These are phyloP conservation scores for Dissoconium aciculare DNA, from an alignment of 2,329 filamentous ascomycete species.

Conservation along the genomic window DNA sequence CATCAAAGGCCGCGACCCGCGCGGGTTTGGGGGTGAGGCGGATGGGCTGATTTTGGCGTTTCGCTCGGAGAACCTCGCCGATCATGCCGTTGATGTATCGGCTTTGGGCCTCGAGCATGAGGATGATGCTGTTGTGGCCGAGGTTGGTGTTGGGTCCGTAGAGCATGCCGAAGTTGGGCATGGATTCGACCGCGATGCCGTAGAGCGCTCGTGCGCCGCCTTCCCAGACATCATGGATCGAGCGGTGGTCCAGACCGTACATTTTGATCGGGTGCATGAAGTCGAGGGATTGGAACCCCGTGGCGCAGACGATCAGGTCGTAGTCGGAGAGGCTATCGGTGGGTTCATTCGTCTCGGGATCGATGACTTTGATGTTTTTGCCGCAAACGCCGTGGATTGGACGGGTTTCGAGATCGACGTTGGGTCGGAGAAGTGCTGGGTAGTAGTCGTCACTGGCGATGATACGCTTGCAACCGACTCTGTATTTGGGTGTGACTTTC, in stretches of 20 bases:
- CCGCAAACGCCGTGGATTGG: conserved; percentile 34
- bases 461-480: conserved; percentile 40
- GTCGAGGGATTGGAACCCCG: conserved; percentile 43
- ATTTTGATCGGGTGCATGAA: conserved; percentile 45
- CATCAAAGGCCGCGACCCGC: conserved; percentile 32
- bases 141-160: conserved; percentile 44
- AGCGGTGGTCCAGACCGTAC: conserved; percentile 29
- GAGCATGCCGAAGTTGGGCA: conserved; percentile 43
- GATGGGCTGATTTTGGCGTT: conserved; percentile 27
- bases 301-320: conserved; percentile 44
- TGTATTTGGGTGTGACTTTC: conserved; percentile 39
- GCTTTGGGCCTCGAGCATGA: conserved; percentile 47
- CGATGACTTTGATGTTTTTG: conserved; percentile 33
- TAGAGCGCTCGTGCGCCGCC: conserved; percentile 37
- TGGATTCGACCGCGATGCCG: conserved; percentile 34
- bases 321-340: conserved; percentile 24
- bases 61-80: conserved; percentile 33
- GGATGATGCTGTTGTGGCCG: conserved; percentile 39
- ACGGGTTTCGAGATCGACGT: conserved; percentile 38
- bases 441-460: conserved; percentile 44
- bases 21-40: conserved; percentile 31
- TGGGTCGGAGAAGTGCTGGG: conserved; percentile 32
- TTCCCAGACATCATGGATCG: conserved; percentile 40
- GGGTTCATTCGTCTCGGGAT: conserved; percentile 13
- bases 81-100: conserved; percentile 40